phyloP scores from a whole-genome alignment of 1,139 yeast genomes.

The Suhomyces kunorum region DNA sequence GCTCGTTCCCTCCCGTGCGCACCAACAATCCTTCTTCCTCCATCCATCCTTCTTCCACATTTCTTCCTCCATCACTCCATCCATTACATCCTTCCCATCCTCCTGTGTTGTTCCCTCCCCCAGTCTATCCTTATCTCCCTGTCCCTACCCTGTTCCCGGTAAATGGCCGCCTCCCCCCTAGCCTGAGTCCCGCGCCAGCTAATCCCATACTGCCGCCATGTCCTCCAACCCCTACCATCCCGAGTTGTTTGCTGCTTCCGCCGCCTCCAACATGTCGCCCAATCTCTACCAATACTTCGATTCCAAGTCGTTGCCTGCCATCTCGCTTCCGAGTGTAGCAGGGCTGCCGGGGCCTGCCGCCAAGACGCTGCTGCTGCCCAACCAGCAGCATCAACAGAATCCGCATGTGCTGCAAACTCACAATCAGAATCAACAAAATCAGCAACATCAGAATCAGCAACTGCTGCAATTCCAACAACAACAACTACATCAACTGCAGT shows the following conservation, averaged over 20 bases:
- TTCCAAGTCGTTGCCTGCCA: conserved; percentile 15
- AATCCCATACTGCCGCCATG: conserved; percentile 9
- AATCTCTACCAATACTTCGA: conserved; percentile 12
- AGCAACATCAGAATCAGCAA: background rate
- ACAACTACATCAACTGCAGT: conserved; percentile 1
- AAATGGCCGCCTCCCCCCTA: conserved; percentile 2
- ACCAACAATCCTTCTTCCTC: background rate
- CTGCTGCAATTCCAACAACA: conserved; percentile 2
- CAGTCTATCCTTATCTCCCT: too few relatives aligned
- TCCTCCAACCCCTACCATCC: conserved; percentile 13
- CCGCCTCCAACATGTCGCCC: conserved; percentile 6
- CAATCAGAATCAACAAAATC: conserved; percentile 2
- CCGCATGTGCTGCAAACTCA: background rate
- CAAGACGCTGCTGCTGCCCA: conserved; percentile 6
- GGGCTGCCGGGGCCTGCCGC: too few relatives aligned
- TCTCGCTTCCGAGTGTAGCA: conserved; percentile 11
- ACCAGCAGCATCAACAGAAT: background rate
- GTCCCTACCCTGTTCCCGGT: background rate
- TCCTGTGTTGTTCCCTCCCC: too few relatives aligned
- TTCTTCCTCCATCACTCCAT: background rate
- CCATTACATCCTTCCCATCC: background rate
- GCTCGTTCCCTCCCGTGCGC: background rate
- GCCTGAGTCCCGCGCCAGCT: too few relatives aligned
- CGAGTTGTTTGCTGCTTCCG: conserved; percentile 11
- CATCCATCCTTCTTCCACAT: background rate